Base-by-base conservation (phyloP, 73 alveolate species). In the Paramecium sonneborni region DNA sequence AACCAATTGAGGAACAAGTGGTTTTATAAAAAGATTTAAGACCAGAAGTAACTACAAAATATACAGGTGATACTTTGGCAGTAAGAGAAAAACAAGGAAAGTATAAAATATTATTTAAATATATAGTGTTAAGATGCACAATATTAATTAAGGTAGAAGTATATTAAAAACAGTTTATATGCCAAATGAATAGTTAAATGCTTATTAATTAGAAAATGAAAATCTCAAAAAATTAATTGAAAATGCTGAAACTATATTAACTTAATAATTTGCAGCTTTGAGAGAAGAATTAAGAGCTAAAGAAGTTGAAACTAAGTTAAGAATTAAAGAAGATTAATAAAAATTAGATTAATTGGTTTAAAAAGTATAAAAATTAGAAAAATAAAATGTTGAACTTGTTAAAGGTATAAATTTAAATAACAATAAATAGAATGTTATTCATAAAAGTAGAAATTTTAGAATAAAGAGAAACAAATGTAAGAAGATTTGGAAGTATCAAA, bases 1-100 rank as follows among this genome's bases (percentile, higher is more conserved):
- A 79, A 24, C 90, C 90, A 1, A 46, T 79, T 10, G 69, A 39
- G 18, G 90, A 79, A 44, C 41, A 79, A 34, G 72, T 79, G 15
- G 90, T 79, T 4, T 34, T 79, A 21, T 43, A 4, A 39, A 79
- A 79, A 79, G 90, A 79, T 79, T 44, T 79, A 23, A 21, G 90
- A 79, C 90, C 90, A 18, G 90, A 79, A 79, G 90, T 79, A 18
- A 79, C 90, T n/a, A 79, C 90, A 24, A 79, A 79, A 20, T 79
- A 79, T 79, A 18, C 32, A 46, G 48, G 55, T 39, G 90, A 79
- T 11, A 79, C 69, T 14, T 44, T 79, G 39, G 69, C 69, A 3
- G 90, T 79, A 21, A 38, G 86, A 21, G 86, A 72, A 18, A 72
- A 72, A 20, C 23, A 32, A 15, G 86, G 86, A 34, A 32, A 72